Percentiles rank a stretch among this genome's conserved stretches.
Conservation (phyloP, 116 monocot species). For the Dioscorea cayenensis region DNA sequence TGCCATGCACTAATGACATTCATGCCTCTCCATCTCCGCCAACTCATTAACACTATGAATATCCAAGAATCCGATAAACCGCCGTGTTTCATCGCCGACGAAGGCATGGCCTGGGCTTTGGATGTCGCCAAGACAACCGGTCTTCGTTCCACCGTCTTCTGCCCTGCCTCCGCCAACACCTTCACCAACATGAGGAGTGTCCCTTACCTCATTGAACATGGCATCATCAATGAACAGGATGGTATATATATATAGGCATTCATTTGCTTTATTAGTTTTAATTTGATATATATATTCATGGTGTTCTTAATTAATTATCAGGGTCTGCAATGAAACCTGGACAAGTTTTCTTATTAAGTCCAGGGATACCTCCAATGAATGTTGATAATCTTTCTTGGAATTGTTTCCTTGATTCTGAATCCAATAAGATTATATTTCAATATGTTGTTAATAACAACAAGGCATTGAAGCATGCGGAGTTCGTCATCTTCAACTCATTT, state of each 20-base stretch:
- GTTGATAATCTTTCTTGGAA: constrained; percentile 17
- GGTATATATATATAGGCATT: neutral
- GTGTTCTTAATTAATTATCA: no score
- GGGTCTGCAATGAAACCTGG: constrained; percentile 3
- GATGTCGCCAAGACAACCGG: constrained; percentile 19
- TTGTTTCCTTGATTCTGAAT: neutral
- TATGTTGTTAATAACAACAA: neutral
- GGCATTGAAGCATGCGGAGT: constrained; percentile 2
- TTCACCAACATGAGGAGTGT: constrained; percentile 1
- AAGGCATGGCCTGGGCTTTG: constrained; percentile 25
- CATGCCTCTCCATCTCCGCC: no score
- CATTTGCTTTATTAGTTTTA: no score
- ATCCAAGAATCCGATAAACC: no score
- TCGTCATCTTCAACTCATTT: constrained; percentile 28
- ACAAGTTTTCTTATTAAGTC: neutral
- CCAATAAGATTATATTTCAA: neutral
- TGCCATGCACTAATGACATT: no score
- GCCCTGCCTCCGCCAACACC: constrained; percentile 3
- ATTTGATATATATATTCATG: neutral
- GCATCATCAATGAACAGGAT: constrained; percentile 20
- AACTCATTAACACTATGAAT: no score
- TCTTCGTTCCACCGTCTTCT: constrained; percentile 11
- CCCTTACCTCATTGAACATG: constrained; percentile 16
- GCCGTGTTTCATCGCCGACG: constrained; percentile 21
- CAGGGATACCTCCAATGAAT: constrained; percentile 14